phyloP scores from a whole-genome alignment of 768 basidiomycete genomes.

The Suillus fuscotomentosus region DNA sequence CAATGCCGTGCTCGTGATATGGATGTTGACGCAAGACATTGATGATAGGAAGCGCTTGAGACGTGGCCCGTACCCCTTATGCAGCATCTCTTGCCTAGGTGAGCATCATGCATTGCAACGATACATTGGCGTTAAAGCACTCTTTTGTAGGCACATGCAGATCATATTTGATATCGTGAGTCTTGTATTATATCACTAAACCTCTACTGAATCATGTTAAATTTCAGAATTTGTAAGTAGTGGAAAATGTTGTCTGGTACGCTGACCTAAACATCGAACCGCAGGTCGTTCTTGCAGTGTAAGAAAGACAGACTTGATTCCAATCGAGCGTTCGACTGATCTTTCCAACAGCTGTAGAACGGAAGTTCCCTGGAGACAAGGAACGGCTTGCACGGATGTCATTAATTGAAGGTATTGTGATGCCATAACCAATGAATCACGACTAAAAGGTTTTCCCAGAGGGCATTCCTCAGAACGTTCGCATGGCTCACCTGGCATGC shows the following conservation, averaged over 20 bases:
- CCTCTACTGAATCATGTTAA: not conserved
- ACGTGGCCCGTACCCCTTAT: conserved; percentile 93
- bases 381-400: conserved; percentile 85
- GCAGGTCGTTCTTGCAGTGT: conserved; percentile 66
- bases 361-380: conserved; percentile 84
- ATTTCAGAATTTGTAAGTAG: conserved; percentile 4
- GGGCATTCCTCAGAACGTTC: conserved; percentile 80
- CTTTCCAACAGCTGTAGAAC: conserved; percentile 66
- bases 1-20: not conserved
- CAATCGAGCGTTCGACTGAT: conserved; percentile 1
- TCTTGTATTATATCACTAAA: conserved; percentile 11
- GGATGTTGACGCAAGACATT: not conserved
- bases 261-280: conserved; percentile 25
- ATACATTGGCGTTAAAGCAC: not conserved
- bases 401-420: conserved; percentile 73
- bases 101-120: conserved; percentile 18
- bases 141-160: conserved; percentile 68
- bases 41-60: conserved; percentile 69
- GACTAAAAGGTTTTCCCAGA: conserved; percentile 41
- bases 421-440: not conserved
- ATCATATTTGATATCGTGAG: conserved; percentile 89
- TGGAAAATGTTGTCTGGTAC: conserved; percentile 42
- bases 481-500: conserved; percentile 91
- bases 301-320: conserved; percentile 12
- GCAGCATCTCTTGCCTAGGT: conserved; percentile 81